Evolutionary conservation across 352 stramenopile genomes (phyloP).

Genomic region (Phytophthora litchii): DNA sequence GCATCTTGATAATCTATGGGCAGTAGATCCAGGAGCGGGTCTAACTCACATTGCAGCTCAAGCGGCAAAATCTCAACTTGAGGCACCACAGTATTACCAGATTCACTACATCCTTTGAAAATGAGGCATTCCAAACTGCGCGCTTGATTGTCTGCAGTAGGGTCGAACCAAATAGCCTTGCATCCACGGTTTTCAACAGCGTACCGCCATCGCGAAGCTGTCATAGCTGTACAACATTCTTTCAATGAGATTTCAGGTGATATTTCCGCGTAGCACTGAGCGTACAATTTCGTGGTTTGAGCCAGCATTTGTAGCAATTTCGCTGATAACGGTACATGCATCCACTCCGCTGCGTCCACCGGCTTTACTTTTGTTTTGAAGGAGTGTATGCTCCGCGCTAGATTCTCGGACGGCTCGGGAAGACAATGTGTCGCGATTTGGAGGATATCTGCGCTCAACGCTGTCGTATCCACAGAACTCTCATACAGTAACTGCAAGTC

Average conservation of each 20-base stretch:
- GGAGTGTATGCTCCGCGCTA: too few relatives aligned
- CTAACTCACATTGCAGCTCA: conserved; percentile 42
- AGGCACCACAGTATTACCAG: too few relatives aligned
- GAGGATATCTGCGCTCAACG: too few relatives aligned
- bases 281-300: conserved; percentile 3
- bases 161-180: conserved; percentile 10
- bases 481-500: conserved; percentile 44
- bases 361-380: too few relatives aligned
- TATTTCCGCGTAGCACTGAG: background rate
- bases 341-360: too few relatives aligned
- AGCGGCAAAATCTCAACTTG: conserved; percentile 1
- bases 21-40: conserved; percentile 41
- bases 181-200: background rate
- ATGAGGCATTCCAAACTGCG: conserved; percentile 4
- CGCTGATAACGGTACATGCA: too few relatives aligned
- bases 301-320: too few relatives aligned
- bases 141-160: conserved; percentile 4
- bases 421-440: too few relatives aligned
- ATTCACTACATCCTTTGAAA: background rate
- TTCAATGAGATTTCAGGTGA: too few relatives aligned
- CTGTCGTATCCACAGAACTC: conserved; percentile 13
- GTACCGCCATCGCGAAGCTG: background rate
- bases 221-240: background rate
- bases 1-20: conserved; percentile 29
- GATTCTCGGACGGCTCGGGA: too few relatives aligned